Conservation (phyloP, 2,329 filamentous ascomycete species). For the Colletotrichum destructivum region DNA sequence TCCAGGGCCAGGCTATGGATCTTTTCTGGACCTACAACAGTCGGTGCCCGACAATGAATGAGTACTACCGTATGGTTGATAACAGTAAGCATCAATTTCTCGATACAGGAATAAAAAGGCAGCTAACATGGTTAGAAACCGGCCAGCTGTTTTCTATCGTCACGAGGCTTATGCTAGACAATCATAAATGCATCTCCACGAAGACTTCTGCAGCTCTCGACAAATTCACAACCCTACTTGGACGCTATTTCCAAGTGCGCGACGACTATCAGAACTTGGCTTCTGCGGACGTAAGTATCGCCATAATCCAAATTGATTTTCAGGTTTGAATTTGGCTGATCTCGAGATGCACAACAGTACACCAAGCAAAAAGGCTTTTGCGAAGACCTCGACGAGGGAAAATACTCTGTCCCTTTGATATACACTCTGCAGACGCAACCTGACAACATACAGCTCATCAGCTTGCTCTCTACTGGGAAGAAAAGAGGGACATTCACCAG, state of each 20-base stretch:
- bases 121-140: neutral
- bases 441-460: neutral
- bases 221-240: neutral
- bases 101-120: neutral
- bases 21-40: neutral
- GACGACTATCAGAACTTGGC: neutral
- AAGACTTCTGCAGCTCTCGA: neutral
- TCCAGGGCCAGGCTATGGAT: conserved; percentile 6
- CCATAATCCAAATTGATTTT: neutral
- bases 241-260: conserved; percentile 1
- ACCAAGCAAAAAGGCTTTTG: neutral
- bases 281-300: neutral
- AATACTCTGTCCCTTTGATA: neutral
- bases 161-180: neutral
- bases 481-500: neutral
- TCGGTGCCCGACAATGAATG: neutral
- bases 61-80: conserved; percentile 3
- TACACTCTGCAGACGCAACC: neutral
- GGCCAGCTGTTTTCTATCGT: neutral
- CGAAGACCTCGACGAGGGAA: conserved; percentile 4
- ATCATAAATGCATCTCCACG: neutral
- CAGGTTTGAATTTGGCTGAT: neutral
- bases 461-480: neutral
- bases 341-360: neutral
- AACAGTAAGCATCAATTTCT: neutral